Percentiles rank a stretch among this genome's conserved stretches.
These are phyloP conservation scores for Gossypium anomalum DNA, from an alignment of 345 rosid species.

Conservation along the genomic window DNA sequence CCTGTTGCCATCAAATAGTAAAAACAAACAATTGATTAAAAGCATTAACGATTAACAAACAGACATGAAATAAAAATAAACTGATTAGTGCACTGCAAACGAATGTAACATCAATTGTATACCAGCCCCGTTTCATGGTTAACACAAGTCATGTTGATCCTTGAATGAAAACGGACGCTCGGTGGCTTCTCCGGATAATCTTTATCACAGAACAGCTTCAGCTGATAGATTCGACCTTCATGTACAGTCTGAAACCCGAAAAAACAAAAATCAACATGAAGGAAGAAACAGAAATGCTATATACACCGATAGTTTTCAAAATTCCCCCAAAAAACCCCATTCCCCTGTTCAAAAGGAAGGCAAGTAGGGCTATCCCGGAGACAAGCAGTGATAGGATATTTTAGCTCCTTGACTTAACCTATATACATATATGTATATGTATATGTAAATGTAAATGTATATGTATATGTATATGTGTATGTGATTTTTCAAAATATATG, in stretches of 20 bases:
- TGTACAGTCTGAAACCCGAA: constrained; percentile 66
- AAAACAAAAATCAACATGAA: neutral
- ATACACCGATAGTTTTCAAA: neutral
- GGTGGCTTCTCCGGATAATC: constrained; percentile 98
- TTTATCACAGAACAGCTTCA: constrained; percentile 95
- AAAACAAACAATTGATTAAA: neutral
- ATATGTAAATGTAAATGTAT: too few relatives aligned
- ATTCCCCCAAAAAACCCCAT: neutral
- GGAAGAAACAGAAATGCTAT: neutral
- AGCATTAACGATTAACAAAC: neutral
- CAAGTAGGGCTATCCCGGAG: neutral
- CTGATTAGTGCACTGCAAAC: neutral
- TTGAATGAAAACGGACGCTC: constrained; percentile 87
- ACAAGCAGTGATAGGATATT: neutral
- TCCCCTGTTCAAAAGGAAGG: too few relatives aligned
- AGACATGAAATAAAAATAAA: neutral
- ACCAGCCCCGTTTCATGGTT: constrained; percentile 84
- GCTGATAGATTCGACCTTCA: constrained; percentile 91
- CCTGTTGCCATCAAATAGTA: constrained; percentile 29
- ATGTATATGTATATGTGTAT: too few relatives aligned
- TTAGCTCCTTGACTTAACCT: too few relatives aligned
- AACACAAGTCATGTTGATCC: constrained; percentile 87
- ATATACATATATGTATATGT: too few relatives aligned
- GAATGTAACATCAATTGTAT: neutral
- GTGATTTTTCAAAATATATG: neutral